Evolutionary conservation across 1,284 basidiomycete genomes (phyloP).

Genomic region (Omphalotus olearius): DNA sequence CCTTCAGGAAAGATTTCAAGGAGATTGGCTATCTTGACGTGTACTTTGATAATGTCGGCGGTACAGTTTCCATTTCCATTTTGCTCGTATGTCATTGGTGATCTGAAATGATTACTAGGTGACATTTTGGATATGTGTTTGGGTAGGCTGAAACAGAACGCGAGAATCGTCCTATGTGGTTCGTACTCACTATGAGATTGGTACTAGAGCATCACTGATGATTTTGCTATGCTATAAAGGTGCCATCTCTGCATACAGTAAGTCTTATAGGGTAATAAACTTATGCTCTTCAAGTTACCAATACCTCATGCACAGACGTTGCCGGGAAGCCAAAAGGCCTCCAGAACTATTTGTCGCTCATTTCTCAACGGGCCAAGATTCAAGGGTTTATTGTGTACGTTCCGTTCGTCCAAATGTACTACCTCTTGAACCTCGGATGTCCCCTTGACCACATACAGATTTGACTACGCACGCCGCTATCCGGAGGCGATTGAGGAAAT

Average conservation of each 20-base stretch:
- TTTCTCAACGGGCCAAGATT: conserved; percentile 72
- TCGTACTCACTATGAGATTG: conserved; percentile 29
- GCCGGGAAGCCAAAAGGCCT: conserved; percentile 53
- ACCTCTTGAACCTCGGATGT: neutral
- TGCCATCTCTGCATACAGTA: conserved; percentile 79
- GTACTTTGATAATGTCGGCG: conserved; percentile 88
- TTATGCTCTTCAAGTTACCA: neutral
- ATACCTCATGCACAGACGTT: neutral
- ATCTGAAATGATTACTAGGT: conserved; percentile 20
- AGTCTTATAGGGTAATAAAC: conserved; percentile 17
- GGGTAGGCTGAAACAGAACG: conserved; percentile 69
- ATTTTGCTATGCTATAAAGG: conserved; percentile 34
- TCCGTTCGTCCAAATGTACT: neutral
- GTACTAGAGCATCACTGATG: neutral
- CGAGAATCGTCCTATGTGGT: conserved; percentile 78
- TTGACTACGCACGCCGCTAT: conserved; percentile 62
- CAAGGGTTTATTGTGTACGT: conserved; percentile 81
- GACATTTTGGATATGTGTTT: conserved; percentile 78
- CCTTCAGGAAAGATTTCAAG: conserved; percentile 67
- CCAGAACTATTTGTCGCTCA: conserved; percentile 59
- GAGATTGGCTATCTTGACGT: conserved; percentile 68
- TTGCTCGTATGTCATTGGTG: conserved; percentile 66
- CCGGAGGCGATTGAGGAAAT: conserved; percentile 53
- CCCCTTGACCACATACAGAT: conserved; percentile 29
- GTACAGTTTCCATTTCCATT: conserved; percentile 72